Base-by-base conservation (phyloP, 805 yeast genomes). In the Starmerella apicola region DNA sequence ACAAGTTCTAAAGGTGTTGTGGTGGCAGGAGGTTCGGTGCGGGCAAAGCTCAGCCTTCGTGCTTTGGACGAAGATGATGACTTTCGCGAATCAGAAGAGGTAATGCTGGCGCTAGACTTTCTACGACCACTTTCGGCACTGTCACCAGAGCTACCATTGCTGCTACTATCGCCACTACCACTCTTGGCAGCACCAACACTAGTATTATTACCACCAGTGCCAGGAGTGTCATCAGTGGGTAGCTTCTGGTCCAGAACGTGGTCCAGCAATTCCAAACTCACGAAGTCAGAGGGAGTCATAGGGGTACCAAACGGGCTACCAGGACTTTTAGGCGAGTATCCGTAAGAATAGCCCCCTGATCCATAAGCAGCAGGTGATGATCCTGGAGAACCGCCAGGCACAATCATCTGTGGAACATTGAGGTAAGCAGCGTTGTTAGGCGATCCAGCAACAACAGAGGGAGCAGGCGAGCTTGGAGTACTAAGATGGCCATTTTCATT, bases 211-310 rank as follows among this genome's bases (percentile, higher is more conserved):
- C 9, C 18, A 8, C 16, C 16, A 12, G 55, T 51, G 3, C 51
- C 58, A 7, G n/a, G 30, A 8, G 30, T 12, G 15, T n/a, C 15
- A 7, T 8, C n/a, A 7, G 26, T 32, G 1, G 63, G 64, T 20
- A 59, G 49, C 35, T 50, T 48, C 47, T 57, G 56, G 34, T 60
- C 64, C 24, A 60, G 53, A 1, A 55, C 64, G 17, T 57, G 46
- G 44, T 60, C 64, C 23, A 60, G 51, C 7, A 57, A 48, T 27
- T 56, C 58, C 38, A 51, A 36, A 5, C 49, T 43, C 8, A 43
- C 45, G 20, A 44, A 42, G 21, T 46, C 50, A 4, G 51, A 44
- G 9, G 51, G 45, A n/a, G 51, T 45, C 21, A 42, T 39, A 3
- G 55, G 53, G n/a, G 43, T 36, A 33, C 39, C 53, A 32, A 32